Conservation (phyloP, 331 rosid species). For the Pyracantha coccinea region DNA sequence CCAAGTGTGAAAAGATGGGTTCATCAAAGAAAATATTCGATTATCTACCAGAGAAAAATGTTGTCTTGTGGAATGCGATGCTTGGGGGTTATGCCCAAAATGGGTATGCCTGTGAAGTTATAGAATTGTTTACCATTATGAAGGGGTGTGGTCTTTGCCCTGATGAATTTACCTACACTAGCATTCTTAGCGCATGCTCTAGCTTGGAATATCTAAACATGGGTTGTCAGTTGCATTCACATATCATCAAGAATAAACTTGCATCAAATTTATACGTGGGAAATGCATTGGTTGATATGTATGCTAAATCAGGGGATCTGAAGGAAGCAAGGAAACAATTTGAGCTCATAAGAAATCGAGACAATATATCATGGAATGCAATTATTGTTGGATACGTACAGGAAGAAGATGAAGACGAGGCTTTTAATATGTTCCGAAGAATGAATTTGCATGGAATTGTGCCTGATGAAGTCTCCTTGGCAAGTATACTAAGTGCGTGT, state of each 20-base stretch:
- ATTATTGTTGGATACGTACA: constrained; percentile 91
- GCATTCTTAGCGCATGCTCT: constrained; percentile 71
- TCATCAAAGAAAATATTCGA: constrained; percentile 54
- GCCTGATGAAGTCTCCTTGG: constrained; percentile 81
- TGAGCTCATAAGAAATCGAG: constrained; percentile 53
- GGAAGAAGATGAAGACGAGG: constrained; percentile 50
- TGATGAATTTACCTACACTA: constrained; percentile 76
- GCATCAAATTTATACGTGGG: constrained; percentile 50
- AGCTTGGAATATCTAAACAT: constrained; percentile 35
- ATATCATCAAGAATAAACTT: constrained; percentile 54
- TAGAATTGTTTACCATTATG: constrained; percentile 52
- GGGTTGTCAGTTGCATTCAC: constrained; percentile 65
- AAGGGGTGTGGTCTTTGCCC: constrained; percentile 33
- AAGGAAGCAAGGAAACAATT: constrained; percentile 71
- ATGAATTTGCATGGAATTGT: constrained; percentile 46
- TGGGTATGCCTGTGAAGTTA: constrained; percentile 41
- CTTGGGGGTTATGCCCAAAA: constrained; percentile 62
- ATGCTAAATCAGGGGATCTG: constrained; percentile 71
- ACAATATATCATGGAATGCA: constrained; percentile 87
- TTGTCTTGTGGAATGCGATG: constrained; percentile 77
- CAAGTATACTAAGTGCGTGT: constrained; percentile 84
- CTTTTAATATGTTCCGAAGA: constrained; percentile 62
- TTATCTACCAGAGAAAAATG: constrained; percentile 39
- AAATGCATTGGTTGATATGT: constrained; percentile 87
- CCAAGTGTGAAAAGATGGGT: constrained; percentile 48